Conservation (phyloP, 306 rosid genomes). For the Corylus heterophylla region DNA sequence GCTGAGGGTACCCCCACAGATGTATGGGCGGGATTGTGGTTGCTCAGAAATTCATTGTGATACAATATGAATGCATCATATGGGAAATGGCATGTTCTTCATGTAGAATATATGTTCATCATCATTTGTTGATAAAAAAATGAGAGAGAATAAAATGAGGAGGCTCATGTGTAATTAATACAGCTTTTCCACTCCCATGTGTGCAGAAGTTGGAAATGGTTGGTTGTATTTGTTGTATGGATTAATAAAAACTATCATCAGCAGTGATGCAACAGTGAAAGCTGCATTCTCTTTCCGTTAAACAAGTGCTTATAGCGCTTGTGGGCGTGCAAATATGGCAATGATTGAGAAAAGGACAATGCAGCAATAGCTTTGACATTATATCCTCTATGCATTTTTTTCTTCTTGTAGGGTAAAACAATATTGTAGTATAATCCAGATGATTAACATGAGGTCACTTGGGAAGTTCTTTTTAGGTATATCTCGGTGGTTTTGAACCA, state of each 20-base stretch:
- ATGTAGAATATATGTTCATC: neutral
- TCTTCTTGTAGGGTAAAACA: no score
- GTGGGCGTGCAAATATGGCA: conserved; percentile 23
- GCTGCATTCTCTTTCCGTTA: conserved; percentile 9
- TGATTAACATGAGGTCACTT: no score
- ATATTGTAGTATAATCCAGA: no score
- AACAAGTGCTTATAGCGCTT: conserved; percentile 29
- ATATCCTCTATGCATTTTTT: neutral
- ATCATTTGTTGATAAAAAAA: conserved; percentile 20
- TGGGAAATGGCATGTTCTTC: neutral
- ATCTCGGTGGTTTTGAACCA: no score
- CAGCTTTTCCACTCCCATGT: conserved; percentile 32
- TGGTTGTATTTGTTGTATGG: conserved; percentile 41
- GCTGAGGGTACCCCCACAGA: no score
- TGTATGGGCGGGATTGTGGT: no score
- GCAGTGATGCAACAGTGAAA: conserved; percentile 24
- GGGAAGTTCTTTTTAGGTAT: no score
- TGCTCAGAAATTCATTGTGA: neutral
- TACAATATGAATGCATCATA: neutral
- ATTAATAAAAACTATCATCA: conserved; percentile 30
- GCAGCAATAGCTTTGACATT: conserved; percentile 13
- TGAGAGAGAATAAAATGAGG: conserved; percentile 25
- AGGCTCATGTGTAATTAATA: conserved; percentile 25
- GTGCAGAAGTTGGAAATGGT: conserved; percentile 47
- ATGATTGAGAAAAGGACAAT: conserved; percentile 5